These are phyloP conservation scores for Eimeria praecox DNA, from an alignment of 169 alveolate genomes.

Conservation along the genomic window DNA sequence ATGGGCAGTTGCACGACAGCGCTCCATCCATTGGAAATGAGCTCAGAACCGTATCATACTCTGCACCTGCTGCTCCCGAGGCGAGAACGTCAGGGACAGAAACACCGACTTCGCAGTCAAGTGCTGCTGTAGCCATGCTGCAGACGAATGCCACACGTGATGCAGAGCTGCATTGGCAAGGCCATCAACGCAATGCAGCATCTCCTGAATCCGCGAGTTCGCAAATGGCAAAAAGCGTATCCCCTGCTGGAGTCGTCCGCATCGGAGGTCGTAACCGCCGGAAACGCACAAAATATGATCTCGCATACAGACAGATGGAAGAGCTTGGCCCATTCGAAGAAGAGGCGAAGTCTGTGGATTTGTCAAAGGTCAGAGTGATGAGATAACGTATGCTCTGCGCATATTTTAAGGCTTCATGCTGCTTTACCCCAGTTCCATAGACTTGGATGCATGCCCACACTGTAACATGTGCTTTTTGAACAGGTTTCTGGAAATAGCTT, in stretches of 20 bases:
- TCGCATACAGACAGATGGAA: constrained; percentile 83
- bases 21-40: not conserved
- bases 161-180: constrained; percentile 43
- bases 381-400: not conserved
- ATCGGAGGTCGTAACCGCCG: constrained; percentile 80
- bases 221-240: constrained; percentile 80
- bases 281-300: constrained; percentile 82
- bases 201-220: constrained; percentile 49
- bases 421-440: not conserved
- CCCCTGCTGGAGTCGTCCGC: constrained; percentile 82
- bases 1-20: not conserved
- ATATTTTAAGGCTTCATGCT: not conserved
- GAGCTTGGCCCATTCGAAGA: constrained; percentile 81
- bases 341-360: constrained; percentile 81
- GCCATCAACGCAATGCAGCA: constrained; percentile 26
- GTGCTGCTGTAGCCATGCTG: constrained; percentile 27
- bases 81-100: constrained; percentile 50
- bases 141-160: constrained; percentile 27
- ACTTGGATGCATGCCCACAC: not conserved
- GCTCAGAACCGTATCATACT: not conserved
- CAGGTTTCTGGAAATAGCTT: constrained; percentile 81
- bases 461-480: not conserved
- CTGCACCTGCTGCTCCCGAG: constrained; percentile 62
- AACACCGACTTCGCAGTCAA: constrained; percentile 22
- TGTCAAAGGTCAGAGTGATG: constrained; percentile 66